Evolutionary conservation across 2,329 filamentous ascomycete species (phyloP), one percentile per base, ranked within the genome.

Genomic region (Fusarium sp.): DNA sequence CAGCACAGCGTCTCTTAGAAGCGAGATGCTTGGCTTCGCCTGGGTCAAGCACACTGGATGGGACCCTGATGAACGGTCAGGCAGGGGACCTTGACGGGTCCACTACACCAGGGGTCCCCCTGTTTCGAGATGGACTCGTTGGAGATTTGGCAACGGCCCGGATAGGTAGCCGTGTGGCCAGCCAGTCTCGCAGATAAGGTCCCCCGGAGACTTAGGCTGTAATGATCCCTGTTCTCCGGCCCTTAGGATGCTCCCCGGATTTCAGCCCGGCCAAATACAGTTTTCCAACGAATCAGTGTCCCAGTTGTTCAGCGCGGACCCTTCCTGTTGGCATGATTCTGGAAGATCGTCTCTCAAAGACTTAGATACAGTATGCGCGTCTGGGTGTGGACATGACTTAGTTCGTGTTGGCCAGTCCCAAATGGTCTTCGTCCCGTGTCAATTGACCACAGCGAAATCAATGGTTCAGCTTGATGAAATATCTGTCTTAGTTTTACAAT

Each of bases 101-200:
- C 51, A 53, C 49, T 50, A 23, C 14, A 14, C 52, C 52, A 63
- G 56, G 71, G 65, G 40, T 5, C 11, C 49, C 67, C 67, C 40
- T 63, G 57, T 56, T 65, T 56, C 53, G 35, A 72, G 51, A 61
- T 60, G 63, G 63, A 50, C 62, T 69, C 54, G 59, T 69, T 72
- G 66, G 70, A 70, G 68, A 73, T 69, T 74, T 71, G 66, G 63
- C 69, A 75, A 75, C 76, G 75, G 76, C 69, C 76, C 76, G 76
- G 76, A 75, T 75, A 73, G 65, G 59, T 72, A 77, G 75, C 76
- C 75, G 76, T 77, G 67, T 76, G 71, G 75, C 64, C 74, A 75
- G 65, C 61, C 69, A 72, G 69, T 72, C 64, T 72, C 63, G 59
- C 63, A 69, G 67, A 72, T 75, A 68, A 74, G 68, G 68, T 54